These are phyloP conservation scores for Fusarium sp. DNA, from an alignment of 2,329 filamentous ascomycete species.

Conservation along the genomic window DNA sequence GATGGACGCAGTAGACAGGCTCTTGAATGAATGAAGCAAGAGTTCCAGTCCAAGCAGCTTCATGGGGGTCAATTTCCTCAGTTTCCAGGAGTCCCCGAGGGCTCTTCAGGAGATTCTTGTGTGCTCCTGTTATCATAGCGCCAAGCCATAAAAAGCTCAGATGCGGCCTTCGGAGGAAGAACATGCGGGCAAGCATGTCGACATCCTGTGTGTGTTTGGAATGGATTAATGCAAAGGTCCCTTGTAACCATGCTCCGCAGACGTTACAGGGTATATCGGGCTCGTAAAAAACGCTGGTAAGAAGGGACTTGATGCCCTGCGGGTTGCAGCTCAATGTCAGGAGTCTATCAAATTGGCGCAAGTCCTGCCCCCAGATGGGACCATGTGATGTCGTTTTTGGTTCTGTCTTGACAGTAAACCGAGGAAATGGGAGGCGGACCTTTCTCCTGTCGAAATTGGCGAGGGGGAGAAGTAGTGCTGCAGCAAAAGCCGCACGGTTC, in stretches of 20 bases:
- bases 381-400: background rate
- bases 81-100: background rate
- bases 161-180: slow-evolving; percentile 12
- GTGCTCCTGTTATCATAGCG: slow-evolving; percentile 4
- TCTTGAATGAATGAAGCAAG: slow-evolving; percentile 17
- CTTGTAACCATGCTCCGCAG: too few species aligned
- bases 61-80: slow-evolving; percentile 12
- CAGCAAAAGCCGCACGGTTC: slow-evolving; percentile 4
- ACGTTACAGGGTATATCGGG: too few species aligned
- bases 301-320: too few species aligned
- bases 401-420: background rate
- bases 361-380: background rate
- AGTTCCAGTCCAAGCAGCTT: slow-evolving; percentile 12
- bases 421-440: slow-evolving; percentile 1
- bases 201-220: background rate
- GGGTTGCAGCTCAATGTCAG: too few species aligned
- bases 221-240: too few species aligned
- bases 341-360: too few species aligned
- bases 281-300: too few species aligned
- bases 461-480: slow-evolving; percentile 8
- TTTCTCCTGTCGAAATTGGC: slow-evolving; percentile 10
- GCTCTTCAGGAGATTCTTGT: slow-evolving; percentile 1
- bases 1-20: background rate
- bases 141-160: slow-evolving; percentile 15
- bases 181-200: slow-evolving; percentile 17